These are phyloP conservation scores for Vanderwaltozyma verrucispora DNA, from an alignment of 805 yeast species.

Conservation along the genomic window DNA sequence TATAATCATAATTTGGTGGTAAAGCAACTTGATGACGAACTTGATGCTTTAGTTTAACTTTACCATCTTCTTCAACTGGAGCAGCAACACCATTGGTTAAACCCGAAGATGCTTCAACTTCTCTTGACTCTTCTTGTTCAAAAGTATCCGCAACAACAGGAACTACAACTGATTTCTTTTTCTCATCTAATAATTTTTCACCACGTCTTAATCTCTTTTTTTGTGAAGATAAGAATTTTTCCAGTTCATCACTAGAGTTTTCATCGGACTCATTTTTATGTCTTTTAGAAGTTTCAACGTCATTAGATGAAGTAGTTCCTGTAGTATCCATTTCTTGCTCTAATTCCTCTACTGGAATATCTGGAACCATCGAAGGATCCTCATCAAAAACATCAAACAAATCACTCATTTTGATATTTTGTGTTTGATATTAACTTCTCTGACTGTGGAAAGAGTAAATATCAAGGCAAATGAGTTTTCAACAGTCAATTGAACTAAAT, in stretches of 20 bases:
- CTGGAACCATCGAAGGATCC: slow-evolving; percentile 14
- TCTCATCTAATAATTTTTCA: slow-evolving; percentile 27
- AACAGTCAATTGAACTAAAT: too few relatives aligned
- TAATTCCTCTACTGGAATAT: slow-evolving; percentile 8
- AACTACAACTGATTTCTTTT: slow-evolving; percentile 38
- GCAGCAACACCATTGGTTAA: slow-evolving; percentile 36
- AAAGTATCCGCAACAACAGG: slow-evolving; percentile 81
- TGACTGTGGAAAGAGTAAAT: too few relatives aligned
- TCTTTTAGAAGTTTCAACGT: slow-evolving; percentile 8
- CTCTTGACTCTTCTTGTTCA: slow-evolving; percentile 83
- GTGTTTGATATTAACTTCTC: too few relatives aligned
- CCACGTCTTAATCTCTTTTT: slow-evolving; percentile 19
- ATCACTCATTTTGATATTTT: slow-evolving; percentile 7
- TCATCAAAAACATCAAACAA: slow-evolving; percentile 28
- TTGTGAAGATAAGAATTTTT: slow-evolving; percentile 4
- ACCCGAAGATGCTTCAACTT: slow-evolving; percentile 76
- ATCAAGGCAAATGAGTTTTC: too few relatives aligned
- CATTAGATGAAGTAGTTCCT: background rate
- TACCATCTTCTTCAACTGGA: slow-evolving; percentile 35
- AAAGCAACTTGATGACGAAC: slow-evolving; percentile 97
- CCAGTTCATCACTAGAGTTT: too few relatives aligned
- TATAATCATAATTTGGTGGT: slow-evolving; percentile 83
- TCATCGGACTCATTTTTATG: slow-evolving; percentile 8
- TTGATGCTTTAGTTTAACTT: slow-evolving; percentile 74
- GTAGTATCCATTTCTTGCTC: slow-evolving; percentile 4